Conservation (phyloP, 2,329 filamentous ascomycete species). For the Tolypocladium guangdongense region DNA sequence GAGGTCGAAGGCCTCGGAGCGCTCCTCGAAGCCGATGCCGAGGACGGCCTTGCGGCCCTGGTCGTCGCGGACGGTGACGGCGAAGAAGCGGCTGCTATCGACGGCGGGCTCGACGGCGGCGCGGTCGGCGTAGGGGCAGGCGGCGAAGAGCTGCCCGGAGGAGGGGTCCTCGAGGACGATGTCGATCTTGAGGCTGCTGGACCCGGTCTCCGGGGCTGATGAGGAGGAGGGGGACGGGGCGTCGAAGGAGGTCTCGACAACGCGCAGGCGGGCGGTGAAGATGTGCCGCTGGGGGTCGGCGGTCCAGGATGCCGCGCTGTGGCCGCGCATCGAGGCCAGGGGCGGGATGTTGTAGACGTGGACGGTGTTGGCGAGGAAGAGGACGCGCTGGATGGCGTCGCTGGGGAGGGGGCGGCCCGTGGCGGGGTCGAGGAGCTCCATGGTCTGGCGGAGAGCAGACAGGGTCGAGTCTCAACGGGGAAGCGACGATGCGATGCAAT, state of each 20-base stretch:
- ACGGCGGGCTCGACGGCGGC: slow-evolving; percentile 64
- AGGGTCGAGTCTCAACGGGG: neutral
- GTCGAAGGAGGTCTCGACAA: slow-evolving; percentile 61
- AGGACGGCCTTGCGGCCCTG: slow-evolving; percentile 66
- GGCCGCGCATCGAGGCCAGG: slow-evolving; percentile 64
- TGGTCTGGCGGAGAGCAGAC: slow-evolving; percentile 16
- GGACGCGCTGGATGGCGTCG: slow-evolving; percentile 74
- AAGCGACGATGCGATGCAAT: neutral
- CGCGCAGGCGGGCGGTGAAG: slow-evolving; percentile 72
- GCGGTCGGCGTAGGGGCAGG: slow-evolving; percentile 61
- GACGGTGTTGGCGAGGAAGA: slow-evolving; percentile 63
- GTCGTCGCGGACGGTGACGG: slow-evolving; percentile 66
- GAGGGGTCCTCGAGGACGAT: slow-evolving; percentile 68
- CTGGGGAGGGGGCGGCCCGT: slow-evolving; percentile 57
- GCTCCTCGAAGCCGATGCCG: slow-evolving; percentile 79
- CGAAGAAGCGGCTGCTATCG: slow-evolving; percentile 78
- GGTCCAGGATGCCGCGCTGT: slow-evolving; percentile 71
- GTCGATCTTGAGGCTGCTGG: slow-evolving; percentile 52
- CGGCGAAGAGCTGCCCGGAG: slow-evolving; percentile 69
- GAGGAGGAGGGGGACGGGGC: slow-evolving; percentile 9
- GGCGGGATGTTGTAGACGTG: slow-evolving; percentile 87
- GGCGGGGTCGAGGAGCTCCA: slow-evolving; percentile 59
- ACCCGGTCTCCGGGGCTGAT: no score
- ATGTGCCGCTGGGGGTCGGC: slow-evolving; percentile 60
- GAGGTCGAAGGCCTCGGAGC: slow-evolving; percentile 79